These are phyloP conservation scores for Cryptococcus neoformans DNA, from an alignment of 1,284 basidiomycete species.

Conservation along the genomic window DNA sequence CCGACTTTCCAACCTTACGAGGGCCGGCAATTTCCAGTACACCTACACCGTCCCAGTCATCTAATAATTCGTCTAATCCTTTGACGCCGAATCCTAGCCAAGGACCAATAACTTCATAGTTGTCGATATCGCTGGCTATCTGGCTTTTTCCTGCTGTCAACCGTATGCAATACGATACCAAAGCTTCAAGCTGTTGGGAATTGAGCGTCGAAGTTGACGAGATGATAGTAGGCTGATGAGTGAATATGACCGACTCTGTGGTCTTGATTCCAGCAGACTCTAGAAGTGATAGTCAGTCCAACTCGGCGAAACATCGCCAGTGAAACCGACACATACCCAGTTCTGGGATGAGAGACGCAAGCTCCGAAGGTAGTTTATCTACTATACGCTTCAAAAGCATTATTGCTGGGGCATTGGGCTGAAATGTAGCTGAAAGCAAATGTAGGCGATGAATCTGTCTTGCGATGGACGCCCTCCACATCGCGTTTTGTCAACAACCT, in stretches of 20 bases:
- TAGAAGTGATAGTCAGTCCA: background rate
- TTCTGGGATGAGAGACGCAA: conserved; percentile 21
- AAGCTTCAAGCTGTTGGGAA: conserved; percentile 19
- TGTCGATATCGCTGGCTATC: background rate
- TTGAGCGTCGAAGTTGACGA: conserved; percentile 10
- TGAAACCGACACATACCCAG: conserved; percentile 23
- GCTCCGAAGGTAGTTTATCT: conserved; percentile 18
- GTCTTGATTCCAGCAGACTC: conserved; percentile 30
- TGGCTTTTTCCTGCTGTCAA: conserved; percentile 12
- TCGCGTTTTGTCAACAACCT: background rate
- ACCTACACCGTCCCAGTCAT: conserved; percentile 29
- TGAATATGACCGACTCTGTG: conserved; percentile 40
- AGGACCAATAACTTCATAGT: background rate
- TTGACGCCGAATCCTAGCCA: conserved; percentile 38
- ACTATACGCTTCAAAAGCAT: conserved; percentile 43
- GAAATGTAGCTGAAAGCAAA: too few species aligned
- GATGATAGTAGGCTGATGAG: conserved; percentile 16
- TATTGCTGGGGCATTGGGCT: too few species aligned
- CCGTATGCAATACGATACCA: conserved; percentile 17
- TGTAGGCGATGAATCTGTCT: too few species aligned
- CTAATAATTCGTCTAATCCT: conserved; percentile 28
- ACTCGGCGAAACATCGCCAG: background rate
- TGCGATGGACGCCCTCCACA: conserved; percentile 1
- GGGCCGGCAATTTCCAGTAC: conserved; percentile 41
- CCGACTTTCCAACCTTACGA: conserved; percentile 40